A percentile compares a stretch with the other conserved stretches of the same genome.
Evolutionary conservation across 2,329 filamentous ascomycete genomes (phyloP).

Genomic region (Stemphylium beticola): DNA sequence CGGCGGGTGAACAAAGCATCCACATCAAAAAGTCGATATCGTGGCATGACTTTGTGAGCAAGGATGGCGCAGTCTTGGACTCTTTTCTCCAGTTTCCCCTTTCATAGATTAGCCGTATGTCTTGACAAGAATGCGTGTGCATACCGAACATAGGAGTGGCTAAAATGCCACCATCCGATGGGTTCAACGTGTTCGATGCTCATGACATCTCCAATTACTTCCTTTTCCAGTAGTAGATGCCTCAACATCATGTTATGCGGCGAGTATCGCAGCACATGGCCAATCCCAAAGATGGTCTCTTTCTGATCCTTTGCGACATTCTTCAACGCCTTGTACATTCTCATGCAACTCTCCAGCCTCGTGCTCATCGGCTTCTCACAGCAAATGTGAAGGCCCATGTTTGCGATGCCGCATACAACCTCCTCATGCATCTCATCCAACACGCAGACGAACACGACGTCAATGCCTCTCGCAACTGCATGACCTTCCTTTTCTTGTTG

Average conservation of each 20-base stretch:
- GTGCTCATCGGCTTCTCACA: constrained; percentile 95
- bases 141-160: constrained; percentile 64
- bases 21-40: constrained; percentile 93
- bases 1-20: constrained; percentile 78
- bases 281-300: constrained; percentile 77
- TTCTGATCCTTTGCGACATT: constrained; percentile 10
- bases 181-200: constrained; percentile 93
- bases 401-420: constrained; percentile 75
- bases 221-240: constrained; percentile 75
- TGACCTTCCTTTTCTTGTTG: constrained; percentile 45
- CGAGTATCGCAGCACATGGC: constrained; percentile 91
- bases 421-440: constrained; percentile 88
- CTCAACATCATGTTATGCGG: constrained; percentile 89
- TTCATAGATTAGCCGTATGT: constrained; percentile 4
- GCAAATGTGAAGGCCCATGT: constrained; percentile 77
- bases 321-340: constrained; percentile 68
- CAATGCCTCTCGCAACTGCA: constrained; percentile 48
- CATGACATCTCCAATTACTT: constrained; percentile 80
- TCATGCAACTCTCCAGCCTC: constrained; percentile 76
- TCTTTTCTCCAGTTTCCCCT: constrained; percentile 92
- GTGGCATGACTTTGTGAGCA: constrained; percentile 95
- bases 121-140: not conserved
- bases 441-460: constrained; percentile 73
- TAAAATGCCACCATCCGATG: constrained; percentile 94
- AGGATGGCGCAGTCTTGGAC: constrained; percentile 74